Evolutionary conservation across 768 basidiomycete genomes (phyloP).

Genomic region (Amanita rimosa): DNA sequence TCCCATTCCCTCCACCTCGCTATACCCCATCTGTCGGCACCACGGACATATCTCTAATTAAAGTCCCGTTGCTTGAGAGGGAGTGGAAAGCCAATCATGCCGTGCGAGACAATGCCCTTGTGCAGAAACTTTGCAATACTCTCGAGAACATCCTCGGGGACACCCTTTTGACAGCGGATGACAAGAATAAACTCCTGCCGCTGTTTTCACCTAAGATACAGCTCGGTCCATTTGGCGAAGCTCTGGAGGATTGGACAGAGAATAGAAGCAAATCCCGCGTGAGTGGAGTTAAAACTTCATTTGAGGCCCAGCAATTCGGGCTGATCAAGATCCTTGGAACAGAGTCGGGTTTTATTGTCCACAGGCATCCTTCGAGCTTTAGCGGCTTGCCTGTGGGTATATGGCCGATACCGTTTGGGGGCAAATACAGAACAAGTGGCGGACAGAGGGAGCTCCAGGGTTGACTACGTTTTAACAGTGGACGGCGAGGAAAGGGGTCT

Average conservation of each 20-base stretch:
- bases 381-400: slow-evolving; percentile 5
- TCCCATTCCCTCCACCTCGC: slow-evolving; percentile 8
- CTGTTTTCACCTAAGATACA: slow-evolving; percentile 10
- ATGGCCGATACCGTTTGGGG: neutral
- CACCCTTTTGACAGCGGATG: slow-evolving; percentile 8
- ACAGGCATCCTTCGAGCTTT: slow-evolving; percentile 5
- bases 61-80: slow-evolving; percentile 7
- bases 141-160: slow-evolving; percentile 10
- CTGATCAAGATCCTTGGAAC: slow-evolving; percentile 7
- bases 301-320: slow-evolving; percentile 7
- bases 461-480: slow-evolving; percentile 10
- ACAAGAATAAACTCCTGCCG: slow-evolving; percentile 7
- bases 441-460: slow-evolving; percentile 9
- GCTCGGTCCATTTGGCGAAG: neutral
- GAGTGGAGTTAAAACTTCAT: slow-evolving; percentile 2
- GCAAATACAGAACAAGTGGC: slow-evolving; percentile 6
- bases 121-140: slow-evolving; percentile 9
- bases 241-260: slow-evolving; percentile 6
- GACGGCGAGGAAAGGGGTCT: slow-evolving; percentile 7
- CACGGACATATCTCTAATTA: slow-evolving; percentile 2
- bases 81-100: slow-evolving; percentile 1
- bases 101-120: neutral
- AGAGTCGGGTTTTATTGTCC: slow-evolving; percentile 5
- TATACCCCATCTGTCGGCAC: slow-evolving; percentile 4
- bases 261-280: slow-evolving; percentile 8